Conservation (phyloP, 768 basidiomycete species). For the Phylloporus arenicola region DNA sequence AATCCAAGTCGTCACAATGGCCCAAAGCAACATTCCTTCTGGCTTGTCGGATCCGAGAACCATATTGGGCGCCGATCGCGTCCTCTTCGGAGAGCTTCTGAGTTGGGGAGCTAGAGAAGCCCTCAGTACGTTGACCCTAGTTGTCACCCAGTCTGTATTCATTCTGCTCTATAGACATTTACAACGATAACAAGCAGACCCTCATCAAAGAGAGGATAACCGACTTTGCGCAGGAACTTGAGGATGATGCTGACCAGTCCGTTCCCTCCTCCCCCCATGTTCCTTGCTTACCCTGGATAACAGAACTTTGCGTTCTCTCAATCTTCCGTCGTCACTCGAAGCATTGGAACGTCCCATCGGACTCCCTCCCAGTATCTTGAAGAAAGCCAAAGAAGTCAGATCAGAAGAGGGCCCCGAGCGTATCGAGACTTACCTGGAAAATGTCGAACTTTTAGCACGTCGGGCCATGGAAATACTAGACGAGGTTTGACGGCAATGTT, state of each 20-base stretch:
- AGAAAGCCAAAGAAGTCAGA: conserved; percentile 81
- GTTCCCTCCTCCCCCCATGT: conserved; percentile 18
- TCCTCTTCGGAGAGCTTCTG: conserved; percentile 71
- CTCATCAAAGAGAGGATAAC: conserved; percentile 65
- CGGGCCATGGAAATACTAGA: conserved; percentile 61
- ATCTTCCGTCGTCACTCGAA: conserved; percentile 82
- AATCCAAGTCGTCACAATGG: conserved; percentile 63
- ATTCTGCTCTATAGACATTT: conserved; percentile 54
- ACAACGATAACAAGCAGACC: conserved; percentile 72
- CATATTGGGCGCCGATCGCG: conserved; percentile 46
- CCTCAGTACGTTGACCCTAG: conserved; percentile 53
- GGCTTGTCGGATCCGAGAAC: conserved; percentile 54
- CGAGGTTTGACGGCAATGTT: conserved; percentile 48
- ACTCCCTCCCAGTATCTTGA: conserved; percentile 80
- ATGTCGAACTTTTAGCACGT: conserved; percentile 61
- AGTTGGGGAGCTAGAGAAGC: conserved; percentile 88
- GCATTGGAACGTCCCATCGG: conserved; percentile 84
- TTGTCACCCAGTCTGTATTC: background rate
- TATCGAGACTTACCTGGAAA: conserved; percentile 67
- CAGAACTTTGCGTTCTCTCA: conserved; percentile 64
- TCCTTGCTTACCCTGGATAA: conserved; percentile 3
- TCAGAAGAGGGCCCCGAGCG: conserved; percentile 68
- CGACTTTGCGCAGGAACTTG: conserved; percentile 55
- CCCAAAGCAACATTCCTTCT: conserved; percentile 50
- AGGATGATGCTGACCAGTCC: conserved; percentile 57